Base-by-base conservation (phyloP, 805 yeast species). In the Wickerhamiella occidentalis region DNA sequence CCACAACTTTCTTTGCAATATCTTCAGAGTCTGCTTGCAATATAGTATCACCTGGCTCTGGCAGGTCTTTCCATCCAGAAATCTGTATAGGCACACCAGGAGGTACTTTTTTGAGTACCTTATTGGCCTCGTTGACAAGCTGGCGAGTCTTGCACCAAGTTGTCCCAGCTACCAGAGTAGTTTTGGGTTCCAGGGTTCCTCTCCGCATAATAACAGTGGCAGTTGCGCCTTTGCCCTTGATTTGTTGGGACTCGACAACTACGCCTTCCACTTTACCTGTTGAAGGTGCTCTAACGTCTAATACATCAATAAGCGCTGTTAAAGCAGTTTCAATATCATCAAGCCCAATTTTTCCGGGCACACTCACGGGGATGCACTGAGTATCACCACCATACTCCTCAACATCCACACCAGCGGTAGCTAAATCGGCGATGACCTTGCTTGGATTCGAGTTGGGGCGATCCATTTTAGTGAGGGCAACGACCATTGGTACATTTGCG, bases 331-430 rank as follows among this genome's bases (percentile, higher is more conserved):
- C 96, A 25, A 92, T 69, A 46, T 83, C 79, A 54, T 83, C 90
- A 82, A 92, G 87, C 52, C 92, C 92, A 54, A 80, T 66, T 0
- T 97, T 96, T 0, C 96, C 83, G 51, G 81, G 77, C 0, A 95
- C 97, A 33, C 95, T 83, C 0, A 92, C 90, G 46, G 77, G 76
- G 2, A 92, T 86, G 0, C 85, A 81, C 61, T 87, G 96, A 4
- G 87, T 80, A 37, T 92, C 97, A 48, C 98, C 98, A 50, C 98
- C 98, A 59, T 82, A 85, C 54, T 82, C 88, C 61, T 92, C 98
- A 25, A 85, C 81, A 52, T 84, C 90, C 12, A 92, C 78, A 3
- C 79, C 96, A 51, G 84, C 70, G 0, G 75, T 68, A 1, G 94
- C 78, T 51, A 92, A 70, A 61, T 88, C 97, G 2, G 79, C 75